phyloP scores from a whole-genome alignment of 108 stramenopile species.

The Nitzschia sp. region DNA sequence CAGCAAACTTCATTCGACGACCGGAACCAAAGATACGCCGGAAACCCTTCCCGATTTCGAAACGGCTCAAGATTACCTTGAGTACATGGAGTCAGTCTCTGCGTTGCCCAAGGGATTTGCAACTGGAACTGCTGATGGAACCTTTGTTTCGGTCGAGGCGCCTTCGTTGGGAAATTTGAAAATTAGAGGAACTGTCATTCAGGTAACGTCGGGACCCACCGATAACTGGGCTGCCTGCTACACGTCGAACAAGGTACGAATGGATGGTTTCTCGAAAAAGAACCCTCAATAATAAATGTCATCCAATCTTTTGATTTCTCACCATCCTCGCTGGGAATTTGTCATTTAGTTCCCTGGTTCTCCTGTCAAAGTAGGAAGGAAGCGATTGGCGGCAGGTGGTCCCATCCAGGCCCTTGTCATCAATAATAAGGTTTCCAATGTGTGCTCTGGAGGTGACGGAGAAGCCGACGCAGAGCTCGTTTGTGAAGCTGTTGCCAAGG shows the following conservation, averaged over 20 bases:
- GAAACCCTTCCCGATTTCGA: slow-evolving; percentile 64
- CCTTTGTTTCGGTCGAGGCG: slow-evolving; percentile 80
- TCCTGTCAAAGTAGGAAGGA: slow-evolving; percentile 87
- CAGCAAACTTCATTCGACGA: background rate
- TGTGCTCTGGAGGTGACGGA: slow-evolving; percentile 91
- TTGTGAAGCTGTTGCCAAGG: slow-evolving; percentile 84
- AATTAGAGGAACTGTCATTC: slow-evolving; percentile 83
- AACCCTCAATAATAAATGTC: no score
- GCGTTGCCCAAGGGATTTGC: slow-evolving; percentile 80
- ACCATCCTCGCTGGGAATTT: no score
- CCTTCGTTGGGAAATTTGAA: slow-evolving; percentile 75
- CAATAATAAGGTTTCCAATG: slow-evolving; percentile 97
- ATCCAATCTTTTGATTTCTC: no score
- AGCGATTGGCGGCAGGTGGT: slow-evolving; percentile 68
- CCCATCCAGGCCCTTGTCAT: slow-evolving; percentile 93
- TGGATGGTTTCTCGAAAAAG: no score
- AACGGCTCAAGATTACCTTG: slow-evolving; percentile 61
- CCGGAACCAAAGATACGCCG: slow-evolving; percentile 48
- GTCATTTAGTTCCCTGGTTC: slow-evolving; percentile 89
- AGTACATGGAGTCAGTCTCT: slow-evolving; percentile 62
- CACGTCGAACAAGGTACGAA: slow-evolving; percentile 78
- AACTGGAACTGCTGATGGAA: slow-evolving; percentile 75
- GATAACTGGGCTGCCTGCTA: slow-evolving; percentile 90
- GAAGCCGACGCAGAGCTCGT: slow-evolving; percentile 86
- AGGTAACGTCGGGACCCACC: slow-evolving; percentile 81